Base-by-base conservation (phyloP, 225 moss, liverwort and hornwort genomes). In the Neckera pumila region DNA sequence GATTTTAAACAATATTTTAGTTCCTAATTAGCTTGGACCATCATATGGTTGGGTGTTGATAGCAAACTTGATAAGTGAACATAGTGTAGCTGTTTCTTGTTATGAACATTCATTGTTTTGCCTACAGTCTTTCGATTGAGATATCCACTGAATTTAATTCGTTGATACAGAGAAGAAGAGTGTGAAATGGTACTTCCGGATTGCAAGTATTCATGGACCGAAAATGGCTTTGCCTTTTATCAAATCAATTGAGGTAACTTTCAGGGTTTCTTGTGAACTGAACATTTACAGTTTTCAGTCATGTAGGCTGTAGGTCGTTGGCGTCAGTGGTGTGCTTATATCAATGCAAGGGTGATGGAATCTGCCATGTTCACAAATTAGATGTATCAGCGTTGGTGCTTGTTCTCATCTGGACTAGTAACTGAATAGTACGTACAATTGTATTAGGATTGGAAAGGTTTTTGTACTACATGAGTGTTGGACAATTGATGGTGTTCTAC, bases 181-280 rank as follows among this genome's bases (percentile, higher is more conserved):
- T 89, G 93, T 94, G 67, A 96, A 94, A 87, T 97, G 97, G 97
- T 93, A 93, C 80, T 96, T 97, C 49, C 94, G 95, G 63, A 86
- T 97, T 88, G 90, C 93, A 64, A 97, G 96, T 85, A 93, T 91
- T 56, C 97, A 97, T 89, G 96, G 97, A 65, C 91, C 91, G 21
- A 95, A 94, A 92, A 86, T 92, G 86, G 93, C 93, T 85, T 81
- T 97, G 78, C 95, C 97, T 77, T 97, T 95, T 84, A 87, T 96
- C 85, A 96, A 94, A 83, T 94, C 95, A 67, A 92, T 97, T 84
- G 94, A 97, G 97, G 97, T 97, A 90, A 90, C 43, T 73, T 76
- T 75, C 59, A 78, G 75, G 54, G 45, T 76, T 61, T 86, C 43
- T 9, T n/a, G n/a, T 83, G 76, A 80, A 76, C 9, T 64, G 20